phyloP scores from a whole-genome alignment of 2,329 filamentous ascomycete species.

The Aspergillus thermomutatus region DNA sequence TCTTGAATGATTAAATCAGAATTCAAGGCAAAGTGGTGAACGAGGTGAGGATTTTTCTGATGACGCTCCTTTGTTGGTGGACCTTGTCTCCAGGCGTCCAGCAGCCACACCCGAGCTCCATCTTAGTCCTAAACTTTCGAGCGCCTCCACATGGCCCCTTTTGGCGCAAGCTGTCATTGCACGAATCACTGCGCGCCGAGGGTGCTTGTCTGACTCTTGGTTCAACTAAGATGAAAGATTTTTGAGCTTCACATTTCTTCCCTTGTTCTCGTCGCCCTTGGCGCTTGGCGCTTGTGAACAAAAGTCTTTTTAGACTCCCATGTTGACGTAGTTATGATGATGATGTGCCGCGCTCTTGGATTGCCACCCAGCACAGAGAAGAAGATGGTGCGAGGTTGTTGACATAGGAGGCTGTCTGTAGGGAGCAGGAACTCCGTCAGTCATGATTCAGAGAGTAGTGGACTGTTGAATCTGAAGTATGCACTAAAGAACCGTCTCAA shows the following conservation, averaged over 20 bases:
- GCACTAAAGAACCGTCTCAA: neutral
- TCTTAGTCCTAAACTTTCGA: neutral
- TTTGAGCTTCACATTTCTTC: constrained; percentile 3
- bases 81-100: constrained; percentile 2
- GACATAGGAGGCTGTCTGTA: neutral
- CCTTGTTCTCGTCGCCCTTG: constrained; percentile 1
- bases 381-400: neutral
- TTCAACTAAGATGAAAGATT: neutral
- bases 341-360: neutral
- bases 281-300: neutral
- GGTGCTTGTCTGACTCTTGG: constrained; percentile 4
- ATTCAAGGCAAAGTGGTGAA: neutral
- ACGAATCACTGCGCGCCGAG: neutral
- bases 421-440: neutral
- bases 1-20: neutral
- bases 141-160: neutral
- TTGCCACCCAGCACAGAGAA: neutral
- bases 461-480: neutral
- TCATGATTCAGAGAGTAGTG: neutral
- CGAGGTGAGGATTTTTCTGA: neutral
- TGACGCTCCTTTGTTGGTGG: constrained; percentile 7
- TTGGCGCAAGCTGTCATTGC: neutral
- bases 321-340: neutral
- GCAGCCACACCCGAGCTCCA: neutral
- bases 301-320: neutral